phyloP scores from a whole-genome alignment of 306 rosid species.

The Inga laurina region DNA sequence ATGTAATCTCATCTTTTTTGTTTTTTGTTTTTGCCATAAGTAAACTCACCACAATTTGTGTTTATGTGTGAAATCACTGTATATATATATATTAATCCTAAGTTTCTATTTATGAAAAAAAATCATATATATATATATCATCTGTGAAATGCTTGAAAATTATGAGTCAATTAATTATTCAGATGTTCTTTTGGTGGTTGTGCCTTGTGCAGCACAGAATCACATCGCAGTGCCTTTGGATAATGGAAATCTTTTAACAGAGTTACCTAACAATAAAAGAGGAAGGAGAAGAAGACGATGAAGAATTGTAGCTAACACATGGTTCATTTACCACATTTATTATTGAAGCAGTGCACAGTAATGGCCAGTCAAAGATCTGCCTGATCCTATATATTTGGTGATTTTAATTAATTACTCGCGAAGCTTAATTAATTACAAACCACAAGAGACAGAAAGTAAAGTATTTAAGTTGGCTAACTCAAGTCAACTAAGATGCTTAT shows the following conservation, averaged over 20 bases:
- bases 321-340: not conserved
- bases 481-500: not conserved
- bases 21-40: no score
- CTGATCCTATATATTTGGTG: not conserved
- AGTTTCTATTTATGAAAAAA: not conserved
- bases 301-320: not conserved
- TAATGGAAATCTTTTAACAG: not conserved
- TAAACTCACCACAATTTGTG: not conserved
- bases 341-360: not conserved
- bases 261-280: not conserved
- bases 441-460: not conserved
- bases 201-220: not conserved
- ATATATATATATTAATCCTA: not conserved
- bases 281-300: not conserved
- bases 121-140: no score
- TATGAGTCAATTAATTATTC: not conserved
- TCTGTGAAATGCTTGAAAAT: not conserved
- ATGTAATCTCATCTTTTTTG: not conserved
- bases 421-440: not conserved
- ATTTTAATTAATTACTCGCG: not conserved
- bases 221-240: not conserved
- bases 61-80: not conserved
- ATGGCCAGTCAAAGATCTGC: not conserved
- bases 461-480: not conserved
- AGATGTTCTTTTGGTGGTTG: no score